Evolutionary conservation across 208 protist species (phyloP).

Genomic region (Leishmania martiniquensis): DNA sequence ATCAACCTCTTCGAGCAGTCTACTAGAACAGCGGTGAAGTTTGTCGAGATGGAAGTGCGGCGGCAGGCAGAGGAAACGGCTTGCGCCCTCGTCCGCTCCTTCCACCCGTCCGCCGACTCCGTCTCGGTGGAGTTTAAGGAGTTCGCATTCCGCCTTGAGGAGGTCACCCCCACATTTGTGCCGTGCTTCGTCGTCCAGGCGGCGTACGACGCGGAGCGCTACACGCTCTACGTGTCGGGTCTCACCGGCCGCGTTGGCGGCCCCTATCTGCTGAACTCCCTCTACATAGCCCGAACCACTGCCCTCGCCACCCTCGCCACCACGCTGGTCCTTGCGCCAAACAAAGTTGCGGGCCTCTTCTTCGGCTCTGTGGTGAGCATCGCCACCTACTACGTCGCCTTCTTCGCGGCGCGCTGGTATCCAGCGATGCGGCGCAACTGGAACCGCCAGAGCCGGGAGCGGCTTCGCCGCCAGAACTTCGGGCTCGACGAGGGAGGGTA

Average conservation of each 20-base stretch:
- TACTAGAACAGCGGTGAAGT: constrained; percentile 55
- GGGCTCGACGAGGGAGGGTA: constrained; percentile 50
- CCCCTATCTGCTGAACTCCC: constrained; percentile 79
- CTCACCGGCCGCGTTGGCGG: constrained; percentile 62
- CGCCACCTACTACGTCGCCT: constrained; percentile 70
- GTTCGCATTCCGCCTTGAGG: constrained; percentile 58
- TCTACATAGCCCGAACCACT: constrained; percentile 58
- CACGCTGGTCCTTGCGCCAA: constrained; percentile 56
- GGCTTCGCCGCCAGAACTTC: constrained; percentile 43
- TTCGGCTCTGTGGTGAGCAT: constrained; percentile 45
- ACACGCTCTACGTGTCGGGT: constrained; percentile 85
- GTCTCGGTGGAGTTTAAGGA: constrained; percentile 61
- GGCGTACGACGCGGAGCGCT: constrained; percentile 68
- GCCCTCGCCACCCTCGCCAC: constrained; percentile 31
- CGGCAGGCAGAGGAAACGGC: constrained; percentile 59
- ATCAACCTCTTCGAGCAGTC: constrained; percentile 92
- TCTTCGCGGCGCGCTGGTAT: constrained; percentile 63
- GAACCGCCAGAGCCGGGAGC: constrained; percentile 40
- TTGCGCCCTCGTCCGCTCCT: constrained; percentile 49
- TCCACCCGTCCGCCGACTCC: constrained; percentile 57
- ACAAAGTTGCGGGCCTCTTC: constrained; percentile 69
- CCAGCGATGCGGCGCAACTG: constrained; percentile 62
- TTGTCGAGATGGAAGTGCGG: constrained; percentile 61
- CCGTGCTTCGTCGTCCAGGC: constrained; percentile 88
- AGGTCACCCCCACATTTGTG: constrained; percentile 79